Evolutionary conservation across 2,329 filamentous ascomycete species (phyloP).

Genomic region (Xylariales sp.): DNA sequence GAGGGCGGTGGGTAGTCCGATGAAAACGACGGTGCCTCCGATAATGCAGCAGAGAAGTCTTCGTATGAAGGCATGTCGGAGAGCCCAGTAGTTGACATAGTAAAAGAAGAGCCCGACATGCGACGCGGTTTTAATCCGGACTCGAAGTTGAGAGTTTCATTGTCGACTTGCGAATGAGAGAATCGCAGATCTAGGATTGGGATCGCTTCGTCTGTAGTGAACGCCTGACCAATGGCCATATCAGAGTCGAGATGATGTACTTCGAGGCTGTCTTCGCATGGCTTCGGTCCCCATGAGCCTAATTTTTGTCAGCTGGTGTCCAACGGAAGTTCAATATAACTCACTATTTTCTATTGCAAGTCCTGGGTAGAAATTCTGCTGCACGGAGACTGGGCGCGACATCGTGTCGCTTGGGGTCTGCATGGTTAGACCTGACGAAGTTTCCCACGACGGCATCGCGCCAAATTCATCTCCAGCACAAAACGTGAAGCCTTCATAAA

Average conservation of each 20-base stretch:
- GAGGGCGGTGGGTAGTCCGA: constrained; percentile 75
- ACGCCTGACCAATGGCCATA: constrained; percentile 71
- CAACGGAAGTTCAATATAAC: constrained; percentile 43
- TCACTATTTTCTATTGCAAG: constrained; percentile 63
- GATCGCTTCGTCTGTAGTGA: constrained; percentile 71
- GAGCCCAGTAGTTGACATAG: constrained; percentile 73
- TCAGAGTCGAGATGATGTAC: constrained; percentile 67
- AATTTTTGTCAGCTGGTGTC: constrained; percentile 44
- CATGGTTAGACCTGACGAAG: constrained; percentile 62
- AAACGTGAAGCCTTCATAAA: constrained; percentile 71
- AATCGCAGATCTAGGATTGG: constrained; percentile 72
- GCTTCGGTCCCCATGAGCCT: constrained; percentile 66
- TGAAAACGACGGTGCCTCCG: constrained; percentile 74
- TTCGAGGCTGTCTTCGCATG: constrained; percentile 67
- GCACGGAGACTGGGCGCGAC: constrained; percentile 67
- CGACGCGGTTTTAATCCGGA: constrained; percentile 67
- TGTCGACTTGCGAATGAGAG: constrained; percentile 60
- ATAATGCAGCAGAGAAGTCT: constrained; percentile 73
- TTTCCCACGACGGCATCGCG: constrained; percentile 67
- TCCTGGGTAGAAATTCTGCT: constrained; percentile 67
- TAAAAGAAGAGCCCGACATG: constrained; percentile 79
- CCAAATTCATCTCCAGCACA: constrained; percentile 66
- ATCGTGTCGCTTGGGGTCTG: constrained; percentile 64
- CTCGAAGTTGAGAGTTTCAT: constrained; percentile 63
- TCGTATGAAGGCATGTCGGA: constrained; percentile 79